phyloP scores from a whole-genome alignment of 2,329 filamentous ascomycete species.

The Plectosphaerella plurivora region DNA sequence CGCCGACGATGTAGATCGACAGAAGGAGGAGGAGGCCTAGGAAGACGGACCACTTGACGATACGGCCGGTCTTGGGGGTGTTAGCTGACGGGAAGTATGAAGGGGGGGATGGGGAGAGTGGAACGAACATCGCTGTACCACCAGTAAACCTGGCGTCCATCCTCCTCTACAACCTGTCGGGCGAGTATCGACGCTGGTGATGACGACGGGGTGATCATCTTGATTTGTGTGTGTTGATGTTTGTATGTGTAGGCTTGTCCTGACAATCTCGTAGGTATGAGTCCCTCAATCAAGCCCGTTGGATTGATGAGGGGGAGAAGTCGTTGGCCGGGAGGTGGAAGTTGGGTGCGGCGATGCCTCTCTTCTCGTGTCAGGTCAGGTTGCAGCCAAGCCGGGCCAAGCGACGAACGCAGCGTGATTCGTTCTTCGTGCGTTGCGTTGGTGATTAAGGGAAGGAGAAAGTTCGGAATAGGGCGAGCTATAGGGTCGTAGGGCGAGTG shows the following conservation, averaged over 20 bases:
- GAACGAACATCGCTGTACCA: conserved; percentile 18
- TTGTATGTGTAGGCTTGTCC: too few species aligned
- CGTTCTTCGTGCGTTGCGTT: too few species aligned
- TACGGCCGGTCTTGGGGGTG: conserved; percentile 48
- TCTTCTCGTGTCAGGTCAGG: too few species aligned
- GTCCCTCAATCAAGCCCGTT: neutral
- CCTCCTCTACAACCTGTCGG: conserved; percentile 8
- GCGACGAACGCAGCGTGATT: too few species aligned
- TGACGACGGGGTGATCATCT: neutral
- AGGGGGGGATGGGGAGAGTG: neutral
- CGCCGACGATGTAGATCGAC: conserved; percentile 59
- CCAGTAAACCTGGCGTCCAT: conserved; percentile 17
- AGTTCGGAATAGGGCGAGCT: too few species aligned
- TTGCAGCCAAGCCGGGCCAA: too few species aligned
- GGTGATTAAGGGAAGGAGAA: too few species aligned
- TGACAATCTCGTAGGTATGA: neutral
- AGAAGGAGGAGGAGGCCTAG: conserved; percentile 55
- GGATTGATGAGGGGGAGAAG: neutral
- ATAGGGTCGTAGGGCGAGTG: too few species aligned
- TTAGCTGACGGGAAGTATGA: conserved; percentile 5
- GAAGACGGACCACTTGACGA: conserved; percentile 70
- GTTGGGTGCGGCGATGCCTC: neutral
- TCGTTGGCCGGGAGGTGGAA: neutral
- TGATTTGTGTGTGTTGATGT: neutral
- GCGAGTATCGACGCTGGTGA: conserved; percentile 1